phyloP scores from a whole-genome alignment of 164 flowering plant species.

The Piper betle region DNA sequence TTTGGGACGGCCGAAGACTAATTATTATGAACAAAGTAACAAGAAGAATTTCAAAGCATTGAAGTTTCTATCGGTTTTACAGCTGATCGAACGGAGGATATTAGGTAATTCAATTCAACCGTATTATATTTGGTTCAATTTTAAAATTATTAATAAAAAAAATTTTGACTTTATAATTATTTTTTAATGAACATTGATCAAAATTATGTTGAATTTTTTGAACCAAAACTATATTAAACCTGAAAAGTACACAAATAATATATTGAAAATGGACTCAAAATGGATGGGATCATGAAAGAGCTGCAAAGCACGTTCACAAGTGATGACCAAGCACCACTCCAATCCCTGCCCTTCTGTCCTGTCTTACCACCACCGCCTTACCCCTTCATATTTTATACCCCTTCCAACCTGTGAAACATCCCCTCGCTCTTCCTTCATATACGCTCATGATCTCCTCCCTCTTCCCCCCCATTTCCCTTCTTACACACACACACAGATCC shows the following conservation, averaged over 20 bases:
- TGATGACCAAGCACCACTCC: constrained; percentile 12
- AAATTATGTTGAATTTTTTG: too few relatives aligned
- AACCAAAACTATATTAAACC: not conserved
- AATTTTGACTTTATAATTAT: too few relatives aligned
- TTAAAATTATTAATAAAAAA: too few relatives aligned
- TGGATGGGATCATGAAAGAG: not conserved
- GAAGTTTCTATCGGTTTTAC: too few relatives aligned
- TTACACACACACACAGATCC: not conserved
- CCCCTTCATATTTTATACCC: constrained; percentile 7
- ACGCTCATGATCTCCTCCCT: constrained; percentile 1
- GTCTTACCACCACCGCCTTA: constrained; percentile 25
- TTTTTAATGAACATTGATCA: too few relatives aligned
- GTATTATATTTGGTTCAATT: too few relatives aligned
- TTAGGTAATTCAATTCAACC: too few relatives aligned
- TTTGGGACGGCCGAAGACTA: too few relatives aligned
- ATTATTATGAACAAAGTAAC: too few relatives aligned
- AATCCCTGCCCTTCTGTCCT: constrained; percentile 13
- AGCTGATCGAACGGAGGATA: too few relatives aligned
- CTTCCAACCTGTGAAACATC: constrained; percentile 9
- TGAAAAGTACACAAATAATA: not conserved
- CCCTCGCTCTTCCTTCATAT: constrained; percentile 2
- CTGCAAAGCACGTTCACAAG: constrained; percentile 26
- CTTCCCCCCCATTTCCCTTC: not conserved
- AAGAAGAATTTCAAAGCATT: too few relatives aligned
- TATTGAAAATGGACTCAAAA: not conserved